These are phyloP conservation scores for Micractinium conductrix DNA, from an alignment of 139 green algal genomes.

Conservation along the genomic window DNA sequence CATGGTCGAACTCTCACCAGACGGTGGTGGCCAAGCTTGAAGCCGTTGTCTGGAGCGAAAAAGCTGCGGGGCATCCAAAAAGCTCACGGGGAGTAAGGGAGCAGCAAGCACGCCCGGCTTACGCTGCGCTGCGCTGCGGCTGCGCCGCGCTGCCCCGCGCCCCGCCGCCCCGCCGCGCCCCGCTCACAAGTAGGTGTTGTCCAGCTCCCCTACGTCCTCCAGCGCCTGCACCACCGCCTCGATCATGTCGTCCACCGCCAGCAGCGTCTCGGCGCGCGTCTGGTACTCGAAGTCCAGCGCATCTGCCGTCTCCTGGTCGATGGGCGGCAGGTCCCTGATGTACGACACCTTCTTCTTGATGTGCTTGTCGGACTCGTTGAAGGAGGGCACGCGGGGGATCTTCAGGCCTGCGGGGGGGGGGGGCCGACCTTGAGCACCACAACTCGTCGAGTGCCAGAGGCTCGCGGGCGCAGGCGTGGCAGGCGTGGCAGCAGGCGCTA, in stretches of 20 bases:
- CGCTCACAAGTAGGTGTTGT: not conserved
- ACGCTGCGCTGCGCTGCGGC: no score
- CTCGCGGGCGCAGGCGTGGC: not conserved
- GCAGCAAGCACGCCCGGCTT: no score
- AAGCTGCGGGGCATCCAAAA: no score
- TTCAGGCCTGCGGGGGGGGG: not conserved
- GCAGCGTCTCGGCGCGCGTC: not conserved
- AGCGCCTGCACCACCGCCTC: not conserved
- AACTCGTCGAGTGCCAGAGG: no score
- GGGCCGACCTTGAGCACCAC: no score
- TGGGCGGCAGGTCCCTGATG: not conserved
- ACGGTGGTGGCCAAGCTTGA: no score
- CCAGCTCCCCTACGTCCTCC: not conserved
- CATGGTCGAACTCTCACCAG: no score
- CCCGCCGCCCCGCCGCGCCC: no score
- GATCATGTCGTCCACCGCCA: slow-evolving; percentile 2
- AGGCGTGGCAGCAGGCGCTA: not conserved
- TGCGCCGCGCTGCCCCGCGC: no score
- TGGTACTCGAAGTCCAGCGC: slow-evolving; percentile 16
- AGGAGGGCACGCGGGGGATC: slow-evolving; percentile 11
- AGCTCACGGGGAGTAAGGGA: no score
- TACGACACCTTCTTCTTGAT: slow-evolving; percentile 1
- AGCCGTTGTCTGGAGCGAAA: no score
- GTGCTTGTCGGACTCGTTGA: slow-evolving; percentile 2
- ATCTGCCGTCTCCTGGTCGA: not conserved